Evolutionary conservation across 768 basidiomycete genomes (phyloP), one percentile per base, ranked within the genome.

Genomic region (Coprinellus micaceus): DNA sequence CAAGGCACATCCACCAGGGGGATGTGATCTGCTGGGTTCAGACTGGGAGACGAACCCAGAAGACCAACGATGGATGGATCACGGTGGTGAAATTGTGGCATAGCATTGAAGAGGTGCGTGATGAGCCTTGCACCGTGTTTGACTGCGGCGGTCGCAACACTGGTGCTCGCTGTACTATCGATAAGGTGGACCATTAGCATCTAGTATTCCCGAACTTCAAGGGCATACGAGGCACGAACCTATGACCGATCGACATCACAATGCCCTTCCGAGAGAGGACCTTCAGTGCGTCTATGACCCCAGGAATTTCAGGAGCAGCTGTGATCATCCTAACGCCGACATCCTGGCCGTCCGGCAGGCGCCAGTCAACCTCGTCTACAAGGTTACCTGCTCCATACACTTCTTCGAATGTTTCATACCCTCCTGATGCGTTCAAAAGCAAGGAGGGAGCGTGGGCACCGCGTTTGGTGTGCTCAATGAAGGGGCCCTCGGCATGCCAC

Each of bases 31-130:
- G 37, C 36, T 3, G 40, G 12, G 33, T 57, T 29, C 29, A 51
- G 70, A 64, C 83, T 79, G 1, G 86, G 88, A 13, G 86, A 87
- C 39, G 91, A 82, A 25, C 91, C 91, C 52, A 96, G 72, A 7
- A 95, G 79, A 25, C 94, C 94, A 54, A 95, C 92, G 64, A 95
- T 91, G 11, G 90, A 90, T 11, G 94, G 93, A 67, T 94, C 92
- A 30, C 94, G 82, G 67, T 96, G 93, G 67, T 95, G 89, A 37
- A 91, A 70, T 63, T 89, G 89, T 13, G 89, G 89, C 92, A 94
- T 94, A 6, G 92, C 91, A 61, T 96, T 96, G 83, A 93, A 94
- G 24, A 95, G 75, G 70, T 95, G 94, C 0, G 94, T 95, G 61
- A 95, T 91, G 56, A 93, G 82, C n/a, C 84, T 78, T 5, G 91